Conservation (phyloP, 768 basidiomycete genomes). For the Chalciporus piperatus region DNA sequence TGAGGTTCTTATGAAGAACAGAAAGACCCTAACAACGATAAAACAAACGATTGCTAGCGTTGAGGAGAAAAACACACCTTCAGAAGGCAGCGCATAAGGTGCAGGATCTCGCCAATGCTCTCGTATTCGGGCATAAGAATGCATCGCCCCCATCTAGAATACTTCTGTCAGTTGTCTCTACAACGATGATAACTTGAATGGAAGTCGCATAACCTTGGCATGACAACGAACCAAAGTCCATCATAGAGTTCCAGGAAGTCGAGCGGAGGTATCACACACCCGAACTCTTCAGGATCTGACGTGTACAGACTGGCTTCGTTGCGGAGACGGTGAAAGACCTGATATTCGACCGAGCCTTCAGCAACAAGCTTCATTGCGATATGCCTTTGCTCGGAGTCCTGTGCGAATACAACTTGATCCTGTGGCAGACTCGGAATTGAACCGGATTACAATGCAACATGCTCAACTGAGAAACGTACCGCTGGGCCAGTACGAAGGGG, state of each 20-base stretch:
- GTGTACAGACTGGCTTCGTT: conserved; percentile 5
- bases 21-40: conserved; percentile 1
- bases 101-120: conserved; percentile 7
- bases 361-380: conserved; percentile 28
- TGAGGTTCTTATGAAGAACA: conserved; percentile 8
- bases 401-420: conserved; percentile 14
- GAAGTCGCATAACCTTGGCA: conserved; percentile 23
- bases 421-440: not conserved
- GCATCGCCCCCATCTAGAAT: conserved; percentile 13
- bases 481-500: too few relatives aligned
- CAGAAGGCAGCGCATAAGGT: conserved; percentile 4
- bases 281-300: not conserved
- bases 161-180: not conserved
- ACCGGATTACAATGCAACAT: too few relatives aligned
- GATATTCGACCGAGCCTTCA: conserved; percentile 22
- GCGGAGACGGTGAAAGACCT: conserved; percentile 18
- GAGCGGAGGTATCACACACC: conserved; percentile 20
- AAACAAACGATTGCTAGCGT: not conserved
- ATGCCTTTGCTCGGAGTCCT: conserved; percentile 15
- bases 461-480: too few relatives aligned
- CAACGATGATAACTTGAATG: not conserved
- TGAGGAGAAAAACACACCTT: not conserved
- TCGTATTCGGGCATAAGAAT: conserved; percentile 10
- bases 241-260: conserved; percentile 19
- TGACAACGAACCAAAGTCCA: conserved; percentile 27